phyloP scores from a whole-genome alignment of 768 basidiomycete species.

The Podaxis sp. region DNA sequence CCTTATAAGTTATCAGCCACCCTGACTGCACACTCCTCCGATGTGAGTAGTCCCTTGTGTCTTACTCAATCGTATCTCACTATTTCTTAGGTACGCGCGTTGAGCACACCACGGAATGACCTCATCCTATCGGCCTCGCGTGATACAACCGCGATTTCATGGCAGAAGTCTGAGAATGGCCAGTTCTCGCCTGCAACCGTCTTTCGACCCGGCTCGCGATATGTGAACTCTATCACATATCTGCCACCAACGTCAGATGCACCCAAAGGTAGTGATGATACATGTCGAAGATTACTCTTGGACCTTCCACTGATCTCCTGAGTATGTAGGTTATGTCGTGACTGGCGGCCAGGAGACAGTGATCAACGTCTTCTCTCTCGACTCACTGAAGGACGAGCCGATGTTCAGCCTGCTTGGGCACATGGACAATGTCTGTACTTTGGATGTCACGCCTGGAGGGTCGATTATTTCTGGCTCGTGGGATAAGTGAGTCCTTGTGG shows the following conservation, averaged over 20 bases:
- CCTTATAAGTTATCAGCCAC: slow-evolving; percentile 34
- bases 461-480: slow-evolving; percentile 92
- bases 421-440: slow-evolving; percentile 84
- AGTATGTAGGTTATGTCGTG: slow-evolving; percentile 71
- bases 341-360: slow-evolving; percentile 90
- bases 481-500: slow-evolving; percentile 72
- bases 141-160: slow-evolving; percentile 87
- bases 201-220: slow-evolving; percentile 67
- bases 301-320: slow-evolving; percentile 8
- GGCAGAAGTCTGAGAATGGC: slow-evolving; percentile 56
- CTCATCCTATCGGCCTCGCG: slow-evolving; percentile 89
- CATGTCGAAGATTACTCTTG: slow-evolving; percentile 17
- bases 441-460: slow-evolving; percentile 69
- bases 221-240: slow-evolving; percentile 81
- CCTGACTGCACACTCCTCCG: slow-evolving; percentile 30
- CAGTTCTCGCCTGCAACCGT: slow-evolving; percentile 56
- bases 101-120: slow-evolving; percentile 73
- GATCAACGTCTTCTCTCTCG: slow-evolving; percentile 78
- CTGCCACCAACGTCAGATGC: slow-evolving; percentile 67
- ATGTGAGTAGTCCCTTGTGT: slow-evolving; percentile 23
- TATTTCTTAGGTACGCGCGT: slow-evolving; percentile 70
- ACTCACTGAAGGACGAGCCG: slow-evolving; percentile 64
- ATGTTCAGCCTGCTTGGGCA: slow-evolving; percentile 86
- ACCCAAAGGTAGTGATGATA: slow-evolving; percentile 56
- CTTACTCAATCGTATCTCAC: slow-evolving; percentile 13